Evolutionary conservation across 352 stramenopile species (phyloP).

Genomic region (Salisapilia sapeloensis): DNA sequence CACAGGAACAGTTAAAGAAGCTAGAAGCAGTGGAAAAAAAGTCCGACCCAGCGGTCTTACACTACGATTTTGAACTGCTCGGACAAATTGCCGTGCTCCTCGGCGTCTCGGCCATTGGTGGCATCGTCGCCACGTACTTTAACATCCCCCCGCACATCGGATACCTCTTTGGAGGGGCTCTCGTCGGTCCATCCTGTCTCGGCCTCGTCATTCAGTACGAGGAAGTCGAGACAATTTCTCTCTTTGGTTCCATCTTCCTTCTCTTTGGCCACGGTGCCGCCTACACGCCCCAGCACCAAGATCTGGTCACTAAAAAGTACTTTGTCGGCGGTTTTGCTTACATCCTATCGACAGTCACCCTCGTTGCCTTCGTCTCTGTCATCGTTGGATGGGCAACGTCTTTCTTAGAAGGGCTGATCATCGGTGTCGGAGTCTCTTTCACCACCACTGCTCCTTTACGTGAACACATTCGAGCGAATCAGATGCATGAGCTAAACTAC

Average conservation of each 20-base stretch:
- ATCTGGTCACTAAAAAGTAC: slow-evolving; percentile 55
- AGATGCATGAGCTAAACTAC: slow-evolving; percentile 69
- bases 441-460: slow-evolving; percentile 69
- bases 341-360: slow-evolving; percentile 42
- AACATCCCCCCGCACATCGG: slow-evolving; percentile 82
- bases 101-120: slow-evolving; percentile 72
- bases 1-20: slow-evolving; percentile 52
- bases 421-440: slow-evolving; percentile 66
- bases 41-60: slow-evolving; percentile 62
- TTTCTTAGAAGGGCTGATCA: slow-evolving; percentile 55
- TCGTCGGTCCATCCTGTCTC: slow-evolving; percentile 82
- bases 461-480: slow-evolving; percentile 63
- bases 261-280: slow-evolving; percentile 80
- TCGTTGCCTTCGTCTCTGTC: slow-evolving; percentile 48
- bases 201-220: slow-evolving; percentile 77
- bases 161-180: slow-evolving; percentile 80
- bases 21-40: slow-evolving; percentile 66
- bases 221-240: slow-evolving; percentile 86
- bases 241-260: slow-evolving; percentile 89
- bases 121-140: slow-evolving; percentile 78
- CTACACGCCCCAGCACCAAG: slow-evolving; percentile 47
- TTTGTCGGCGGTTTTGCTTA: slow-evolving; percentile 58
- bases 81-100: slow-evolving; percentile 69
- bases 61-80: slow-evolving; percentile 79
- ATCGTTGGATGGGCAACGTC: slow-evolving; percentile 63